phyloP scores from a whole-genome alignment of 2,329 filamentous ascomycete species.

The Fusarium sp. region DNA sequence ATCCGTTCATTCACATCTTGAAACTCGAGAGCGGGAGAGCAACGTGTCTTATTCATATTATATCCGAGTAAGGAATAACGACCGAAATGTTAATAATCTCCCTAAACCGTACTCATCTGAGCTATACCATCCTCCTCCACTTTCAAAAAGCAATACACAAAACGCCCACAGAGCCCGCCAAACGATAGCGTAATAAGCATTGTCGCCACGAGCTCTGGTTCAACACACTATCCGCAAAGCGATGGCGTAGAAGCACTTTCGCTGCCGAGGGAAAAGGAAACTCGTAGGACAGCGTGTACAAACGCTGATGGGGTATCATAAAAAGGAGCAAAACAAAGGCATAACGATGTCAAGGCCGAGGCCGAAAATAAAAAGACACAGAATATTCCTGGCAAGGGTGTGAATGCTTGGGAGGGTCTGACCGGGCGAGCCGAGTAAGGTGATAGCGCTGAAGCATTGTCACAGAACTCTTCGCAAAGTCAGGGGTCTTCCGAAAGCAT shows the following conservation, averaged over 20 bases:
- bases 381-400: slow-evolving; percentile 21
- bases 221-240: slow-evolving; percentile 67
- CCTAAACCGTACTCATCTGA: slow-evolving; percentile 4
- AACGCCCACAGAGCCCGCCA: slow-evolving; percentile 64
- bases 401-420: slow-evolving; percentile 17
- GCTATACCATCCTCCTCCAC: neutral
- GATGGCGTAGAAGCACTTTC: slow-evolving; percentile 71
- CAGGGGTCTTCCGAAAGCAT: slow-evolving; percentile 53
- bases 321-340: slow-evolving; percentile 47
- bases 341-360: slow-evolving; percentile 44
- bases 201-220: slow-evolving; percentile 66
- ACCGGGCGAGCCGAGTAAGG: slow-evolving; percentile 5
- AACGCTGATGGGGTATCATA: slow-evolving; percentile 64
- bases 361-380: slow-evolving; percentile 31
- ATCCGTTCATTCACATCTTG: neutral
- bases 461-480: slow-evolving; percentile 49
- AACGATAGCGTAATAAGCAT: slow-evolving; percentile 69
- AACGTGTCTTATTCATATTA: slow-evolving; percentile 30
- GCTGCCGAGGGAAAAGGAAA: slow-evolving; percentile 61
- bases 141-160: slow-evolving; percentile 43
- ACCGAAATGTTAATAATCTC: neutral
- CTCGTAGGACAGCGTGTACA: slow-evolving; percentile 63
- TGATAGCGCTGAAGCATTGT: slow-evolving; percentile 72
- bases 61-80: slow-evolving; percentile 10
- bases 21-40: slow-evolving; percentile 24